Evolutionary conservation across 1,284 basidiomycete genomes (phyloP), one percentile per base, ranked within the genome.

Genomic region (Trichosporon coremiiforme): DNA sequence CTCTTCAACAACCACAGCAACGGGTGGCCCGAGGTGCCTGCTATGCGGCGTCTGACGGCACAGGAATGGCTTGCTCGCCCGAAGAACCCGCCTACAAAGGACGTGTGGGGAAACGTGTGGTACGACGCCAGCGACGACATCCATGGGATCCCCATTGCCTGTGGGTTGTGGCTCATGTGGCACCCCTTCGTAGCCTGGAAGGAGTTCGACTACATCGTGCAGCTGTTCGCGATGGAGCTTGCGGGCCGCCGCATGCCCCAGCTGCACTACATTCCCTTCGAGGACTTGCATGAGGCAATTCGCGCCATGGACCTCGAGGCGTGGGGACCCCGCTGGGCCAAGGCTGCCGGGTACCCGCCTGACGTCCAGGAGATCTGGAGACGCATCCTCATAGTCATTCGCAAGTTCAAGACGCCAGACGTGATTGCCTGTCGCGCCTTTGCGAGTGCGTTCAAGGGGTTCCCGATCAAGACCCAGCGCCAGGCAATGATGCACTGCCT

Each of bases 181-280:
- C 50, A 53, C 22, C 50, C 50, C 6, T 53, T 53, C 50, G 50
- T 53, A 4, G 20, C 7, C 20, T 53, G 50, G 50, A 53, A 53
- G 50, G 50, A 53, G 50, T 53, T 53, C 50, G 50, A 53, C 50
- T 53, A 53, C 50, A 25, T 53, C 50, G 50, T 53, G 50, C 50
- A 53, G 50, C 50, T 53, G 50, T 53, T 53, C 20, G 20, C 50
- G 7, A 53, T 53, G 50, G 50, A 53, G 50, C 8, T 53, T 8
- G 50, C 20, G 3, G 50, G 50, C n/a, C 6, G n/a, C 7, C 50
- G 50, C 50, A 53, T 53, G 50, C 50, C 50, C 20, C 20, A 53
- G 50, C 50, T 53, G 7, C 20, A 53, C 50, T 53, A 53, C 50
- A 53, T 53, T 25, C 50, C 50, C 50, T 53, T 22, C 20, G 20